Evolutionary conservation across 306 rosid species (phyloP).

Genomic region (Dicorynia guianensis): DNA sequence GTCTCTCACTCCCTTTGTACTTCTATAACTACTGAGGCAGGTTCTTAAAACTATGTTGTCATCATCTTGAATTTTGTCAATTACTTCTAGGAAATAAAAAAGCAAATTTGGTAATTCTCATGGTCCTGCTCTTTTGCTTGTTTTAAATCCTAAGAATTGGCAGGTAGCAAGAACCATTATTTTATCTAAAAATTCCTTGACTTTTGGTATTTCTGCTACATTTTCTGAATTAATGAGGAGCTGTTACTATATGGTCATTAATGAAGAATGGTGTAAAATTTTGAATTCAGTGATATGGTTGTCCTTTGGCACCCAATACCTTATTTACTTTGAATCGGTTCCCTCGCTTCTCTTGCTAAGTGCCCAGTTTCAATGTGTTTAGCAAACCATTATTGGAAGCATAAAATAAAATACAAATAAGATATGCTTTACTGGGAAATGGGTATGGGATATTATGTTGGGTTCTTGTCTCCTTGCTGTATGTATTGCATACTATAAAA

Average conservation of each 20-base stretch:
- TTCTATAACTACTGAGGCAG: constrained; percentile 18
- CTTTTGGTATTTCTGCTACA: neutral
- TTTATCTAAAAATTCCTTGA: neutral
- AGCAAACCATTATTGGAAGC: neutral
- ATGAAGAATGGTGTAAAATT: neutral
- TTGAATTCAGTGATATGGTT: neutral
- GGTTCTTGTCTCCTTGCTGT: neutral
- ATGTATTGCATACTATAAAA: neutral
- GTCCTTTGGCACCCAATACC: neutral
- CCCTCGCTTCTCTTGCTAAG: constrained; percentile 5
- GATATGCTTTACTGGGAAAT: constrained; percentile 11
- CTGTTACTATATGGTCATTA: neutral
- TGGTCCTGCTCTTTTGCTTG: neutral
- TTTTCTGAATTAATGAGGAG: neutral
- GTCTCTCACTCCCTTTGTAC: constrained; percentile 15
- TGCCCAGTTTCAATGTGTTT: neutral
- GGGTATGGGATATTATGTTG: constrained; percentile 5
- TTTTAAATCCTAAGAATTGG: neutral
- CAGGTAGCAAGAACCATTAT: neutral
- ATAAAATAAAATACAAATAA: constrained; percentile 11
- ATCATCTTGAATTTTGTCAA: neutral
- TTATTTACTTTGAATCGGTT: neutral
- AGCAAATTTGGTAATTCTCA: constrained; percentile 2
- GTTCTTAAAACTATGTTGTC: neutral
- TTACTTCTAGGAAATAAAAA: neutral